These are phyloP conservation scores for Purshia tridentata DNA, from an alignment of 306 rosid genomes.

Conservation along the genomic window DNA sequence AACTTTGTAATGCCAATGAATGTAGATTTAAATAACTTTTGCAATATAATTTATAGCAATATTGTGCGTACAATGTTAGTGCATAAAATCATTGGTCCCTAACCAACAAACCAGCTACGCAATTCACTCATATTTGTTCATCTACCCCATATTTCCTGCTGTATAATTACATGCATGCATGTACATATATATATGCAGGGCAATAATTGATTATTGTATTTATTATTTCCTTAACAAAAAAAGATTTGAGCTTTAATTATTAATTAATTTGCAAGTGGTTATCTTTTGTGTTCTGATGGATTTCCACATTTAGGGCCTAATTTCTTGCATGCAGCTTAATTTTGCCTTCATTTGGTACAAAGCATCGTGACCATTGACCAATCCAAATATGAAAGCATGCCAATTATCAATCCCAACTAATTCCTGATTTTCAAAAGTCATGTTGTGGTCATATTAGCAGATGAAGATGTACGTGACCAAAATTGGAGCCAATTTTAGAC, in stretches of 20 bases:
- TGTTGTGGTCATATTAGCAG: neutral
- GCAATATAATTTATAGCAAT: too few species aligned
- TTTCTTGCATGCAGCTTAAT: constrained; percentile 26
- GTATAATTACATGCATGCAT: neutral
- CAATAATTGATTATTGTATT: neutral
- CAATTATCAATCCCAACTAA: constrained; percentile 11
- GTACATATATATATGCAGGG: too few species aligned
- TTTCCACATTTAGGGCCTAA: constrained; percentile 14
- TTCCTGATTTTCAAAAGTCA: constrained; percentile 3
- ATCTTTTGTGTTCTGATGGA: neutral
- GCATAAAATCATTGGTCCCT: constrained; percentile 4
- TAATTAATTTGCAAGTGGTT: too few species aligned
- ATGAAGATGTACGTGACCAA: neutral
- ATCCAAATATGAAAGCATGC: constrained; percentile 22
- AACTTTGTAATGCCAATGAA: too few species aligned
- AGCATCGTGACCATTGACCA: constrained; percentile 19
- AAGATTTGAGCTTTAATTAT: too few species aligned
- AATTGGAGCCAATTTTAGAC: neutral
- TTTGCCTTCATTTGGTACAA: constrained; percentile 14
- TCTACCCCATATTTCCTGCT: too few species aligned
- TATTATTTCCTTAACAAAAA: neutral
- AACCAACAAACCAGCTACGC: neutral
- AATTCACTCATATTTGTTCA: too few species aligned
- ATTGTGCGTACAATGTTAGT: neutral
- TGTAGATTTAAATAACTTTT: too few species aligned